Percentiles rank a stretch among this genome's conserved stretches.
These are phyloP conservation scores for Warburgia ugandensis DNA, from an alignment of 164 flowering plant genomes.

Conservation along the genomic window DNA sequence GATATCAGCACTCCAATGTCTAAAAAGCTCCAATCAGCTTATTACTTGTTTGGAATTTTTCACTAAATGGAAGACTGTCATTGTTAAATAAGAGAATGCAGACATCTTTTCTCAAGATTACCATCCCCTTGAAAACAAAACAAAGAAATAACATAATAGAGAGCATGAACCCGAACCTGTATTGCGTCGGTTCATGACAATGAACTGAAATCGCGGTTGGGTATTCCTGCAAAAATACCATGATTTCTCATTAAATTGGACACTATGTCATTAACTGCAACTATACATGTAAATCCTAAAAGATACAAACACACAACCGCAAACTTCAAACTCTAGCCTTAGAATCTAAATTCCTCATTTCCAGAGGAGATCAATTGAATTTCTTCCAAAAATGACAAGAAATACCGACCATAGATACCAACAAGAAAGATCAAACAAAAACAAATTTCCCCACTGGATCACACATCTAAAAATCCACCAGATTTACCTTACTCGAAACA, in stretches of 20 bases:
- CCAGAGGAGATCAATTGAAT: too few species aligned
- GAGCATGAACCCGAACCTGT: constrained; percentile 40
- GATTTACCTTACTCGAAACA: neutral
- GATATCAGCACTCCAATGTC: too few species aligned
- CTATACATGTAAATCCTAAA: neutral
- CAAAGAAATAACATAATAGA: neutral
- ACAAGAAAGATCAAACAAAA: neutral
- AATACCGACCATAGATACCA: neutral
- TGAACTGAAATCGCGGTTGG: constrained; percentile 91
- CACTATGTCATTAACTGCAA: neutral
- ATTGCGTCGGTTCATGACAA: constrained; percentile 90
- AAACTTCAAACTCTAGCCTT: neutral
- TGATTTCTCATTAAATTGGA: neutral
- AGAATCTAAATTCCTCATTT: too few species aligned
- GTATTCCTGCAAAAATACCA: constrained; percentile 46
- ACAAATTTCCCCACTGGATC: too few species aligned
- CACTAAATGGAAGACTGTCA: too few species aligned
- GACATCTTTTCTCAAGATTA: too few species aligned
- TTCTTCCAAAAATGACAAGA: too few species aligned
- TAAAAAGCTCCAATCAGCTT: too few species aligned
- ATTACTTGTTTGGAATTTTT: too few species aligned
- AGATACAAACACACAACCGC: neutral
- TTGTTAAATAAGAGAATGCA: too few species aligned
- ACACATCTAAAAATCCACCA: neutral
- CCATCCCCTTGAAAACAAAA: too few species aligned